Evolutionary conservation across 805 yeast genomes (phyloP).

Genomic region (Suhomyces tanzawaensis): DNA sequence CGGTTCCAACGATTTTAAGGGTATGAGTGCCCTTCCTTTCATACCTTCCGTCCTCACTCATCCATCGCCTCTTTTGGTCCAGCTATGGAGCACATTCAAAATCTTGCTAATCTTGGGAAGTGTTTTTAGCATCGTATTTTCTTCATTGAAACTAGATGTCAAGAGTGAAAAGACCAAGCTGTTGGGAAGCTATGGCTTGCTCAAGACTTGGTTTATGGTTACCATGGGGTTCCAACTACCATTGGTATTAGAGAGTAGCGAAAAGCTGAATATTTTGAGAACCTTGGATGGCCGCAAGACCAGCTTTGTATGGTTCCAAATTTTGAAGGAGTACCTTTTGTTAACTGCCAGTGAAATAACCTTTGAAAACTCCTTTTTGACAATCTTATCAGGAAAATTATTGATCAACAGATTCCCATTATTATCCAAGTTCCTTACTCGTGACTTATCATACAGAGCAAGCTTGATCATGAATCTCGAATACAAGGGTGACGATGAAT

Average conservation of each 20-base stretch:
- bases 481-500: constrained; percentile 25
- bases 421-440: constrained; percentile 17
- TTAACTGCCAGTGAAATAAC: constrained; percentile 27
- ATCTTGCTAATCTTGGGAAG: constrained; percentile 12
- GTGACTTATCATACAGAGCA: constrained; percentile 24
- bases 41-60: constrained; percentile 10
- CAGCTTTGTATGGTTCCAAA: constrained; percentile 3
- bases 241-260: constrained; percentile 13
- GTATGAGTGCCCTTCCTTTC: constrained; percentile 48
- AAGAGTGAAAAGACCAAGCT: not conserved
- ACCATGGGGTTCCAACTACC: constrained; percentile 31
- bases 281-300: constrained; percentile 16
- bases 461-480: constrained; percentile 28
- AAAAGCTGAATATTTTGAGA: constrained; percentile 14
- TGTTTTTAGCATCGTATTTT: constrained; percentile 10
- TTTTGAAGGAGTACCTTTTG: constrained; percentile 26
- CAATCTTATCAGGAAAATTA: constrained; percentile 27
- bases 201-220: constrained; percentile 25
- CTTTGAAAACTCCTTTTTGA: constrained; percentile 35
- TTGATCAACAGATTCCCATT: constrained; percentile 21
- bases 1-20: constrained; percentile 35
- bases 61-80: constrained; percentile 13
- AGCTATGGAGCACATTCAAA: constrained; percentile 10
- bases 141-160: constrained; percentile 2
- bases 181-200: constrained; percentile 2